These are phyloP conservation scores for Diaporthe citriasiana DNA, from an alignment of 2,329 filamentous ascomycete genomes.

Conservation along the genomic window DNA sequence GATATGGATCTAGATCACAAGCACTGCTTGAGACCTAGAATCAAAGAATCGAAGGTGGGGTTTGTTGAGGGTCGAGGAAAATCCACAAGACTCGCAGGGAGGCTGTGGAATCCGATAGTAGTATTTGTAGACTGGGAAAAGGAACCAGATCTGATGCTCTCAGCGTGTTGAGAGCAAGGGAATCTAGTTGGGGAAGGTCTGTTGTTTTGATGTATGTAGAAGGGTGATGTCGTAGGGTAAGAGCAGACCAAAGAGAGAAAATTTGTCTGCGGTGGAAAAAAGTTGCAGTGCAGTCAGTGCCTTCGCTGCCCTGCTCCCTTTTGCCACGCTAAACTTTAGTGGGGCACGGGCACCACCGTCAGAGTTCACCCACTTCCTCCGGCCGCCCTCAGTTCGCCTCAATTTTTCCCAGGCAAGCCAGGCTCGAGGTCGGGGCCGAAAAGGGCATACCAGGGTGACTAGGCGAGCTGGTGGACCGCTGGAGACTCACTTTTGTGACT, in stretches of 20 bases:
- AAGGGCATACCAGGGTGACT: neutral
- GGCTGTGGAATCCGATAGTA: conserved; percentile 47
- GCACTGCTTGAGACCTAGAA: conserved; percentile 82
- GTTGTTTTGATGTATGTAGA: conserved; percentile 38
- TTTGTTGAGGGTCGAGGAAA: conserved; percentile 49
- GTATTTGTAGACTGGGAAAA: conserved; percentile 50
- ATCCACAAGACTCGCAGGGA: conserved; percentile 53
- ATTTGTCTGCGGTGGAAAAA: conserved; percentile 40
- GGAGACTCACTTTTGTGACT: conserved; percentile 10
- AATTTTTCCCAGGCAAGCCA: neutral
- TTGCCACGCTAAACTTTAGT: conserved; percentile 34
- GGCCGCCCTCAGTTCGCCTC: neutral
- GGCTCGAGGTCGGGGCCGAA: neutral
- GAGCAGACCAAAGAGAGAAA: conserved; percentile 36
- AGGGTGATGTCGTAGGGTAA: conserved; percentile 32
- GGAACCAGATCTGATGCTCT: conserved; percentile 65
- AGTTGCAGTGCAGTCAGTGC: conserved; percentile 26
- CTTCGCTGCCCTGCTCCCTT: conserved; percentile 30
- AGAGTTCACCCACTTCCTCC: conserved; percentile 4
- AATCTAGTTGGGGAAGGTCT: conserved; percentile 39
- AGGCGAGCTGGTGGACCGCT: neutral
- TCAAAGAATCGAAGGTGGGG: conserved; percentile 55
- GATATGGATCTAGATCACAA: conserved; percentile 78
- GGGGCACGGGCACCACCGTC: conserved; percentile 30
- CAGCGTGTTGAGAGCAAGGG: conserved; percentile 56